Evolutionary conservation across 192 early-diverging fungal species (phyloP).

Genomic region (Glomus cerebriforme): DNA sequence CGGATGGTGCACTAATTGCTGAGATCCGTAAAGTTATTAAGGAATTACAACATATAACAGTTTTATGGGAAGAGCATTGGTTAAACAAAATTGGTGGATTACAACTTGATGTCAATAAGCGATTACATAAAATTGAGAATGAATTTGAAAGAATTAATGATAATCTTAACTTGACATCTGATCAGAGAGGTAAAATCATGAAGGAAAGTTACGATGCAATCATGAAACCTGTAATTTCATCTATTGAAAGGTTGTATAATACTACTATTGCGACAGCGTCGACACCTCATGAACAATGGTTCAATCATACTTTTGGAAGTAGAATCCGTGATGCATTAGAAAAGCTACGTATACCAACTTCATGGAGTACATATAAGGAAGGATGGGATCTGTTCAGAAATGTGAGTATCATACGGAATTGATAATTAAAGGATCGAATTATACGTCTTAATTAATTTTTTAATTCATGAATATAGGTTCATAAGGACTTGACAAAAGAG

Average conservation of each 20-base stretch:
- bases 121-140: conserved; percentile 55
- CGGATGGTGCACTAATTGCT: conserved; percentile 47
- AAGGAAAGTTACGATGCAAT: conserved; percentile 54
- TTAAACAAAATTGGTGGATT: conserved; percentile 63
- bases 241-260: conserved; percentile 57
- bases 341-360: conserved; percentile 46
- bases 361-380: conserved; percentile 47
- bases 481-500: conserved; percentile 57
- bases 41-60: conserved; percentile 69
- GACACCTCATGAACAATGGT: conserved; percentile 72
- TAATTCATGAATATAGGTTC: conserved; percentile 44
- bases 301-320: conserved; percentile 54
- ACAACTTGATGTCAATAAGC: conserved; percentile 56
- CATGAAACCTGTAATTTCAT: conserved; percentile 58
- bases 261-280: conserved; percentile 42
- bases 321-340: conserved; percentile 58
- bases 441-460: not conserved
- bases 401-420: conserved; percentile 45
- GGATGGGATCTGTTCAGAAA: conserved; percentile 62
- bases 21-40: conserved; percentile 59
- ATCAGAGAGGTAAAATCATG: conserved; percentile 49
- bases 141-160: conserved; percentile 57
- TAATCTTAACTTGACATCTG: conserved; percentile 39
- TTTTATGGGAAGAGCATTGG: conserved; percentile 85
- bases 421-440: too few species aligned